Base-by-base conservation (phyloP, 768 basidiomycete genomes). In the Lactarius deliciosus region DNA sequence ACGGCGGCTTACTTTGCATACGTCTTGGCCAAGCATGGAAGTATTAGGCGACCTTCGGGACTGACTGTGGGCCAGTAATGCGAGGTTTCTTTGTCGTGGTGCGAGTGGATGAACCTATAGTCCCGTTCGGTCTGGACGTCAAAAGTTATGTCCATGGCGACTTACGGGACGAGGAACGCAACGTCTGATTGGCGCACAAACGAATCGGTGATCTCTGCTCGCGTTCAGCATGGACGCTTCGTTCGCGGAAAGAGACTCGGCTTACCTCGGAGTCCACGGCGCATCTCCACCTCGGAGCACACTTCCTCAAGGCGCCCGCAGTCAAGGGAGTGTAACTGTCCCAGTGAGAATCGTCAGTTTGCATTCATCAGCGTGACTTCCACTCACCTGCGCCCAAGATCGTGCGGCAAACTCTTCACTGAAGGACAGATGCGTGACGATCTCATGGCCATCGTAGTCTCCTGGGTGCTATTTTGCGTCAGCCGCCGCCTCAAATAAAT, bases 141-240 rank as follows among this genome's bases (percentile, higher is more conserved):
- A 22, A 13, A 60, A 36, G 7, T 13, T 5, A 40, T 32, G 36
- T 28, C 18, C 22, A n/a, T 50, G 22, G 16, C 18, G 47, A 61
- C 68, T 67, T 38, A 68, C 68, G 68, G 68, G 20, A 68, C 22
- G 2, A 67, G 59, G 32, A 66, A 68, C 16, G 60, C 64, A n/a
- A 15, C 13, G 5, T 68, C 54, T 7, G 55, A 57, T 41, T 58
- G 36, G 18, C 18, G 22, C 43, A 61, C 34, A 28, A 66, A 66
- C 2, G 32, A 53, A 20, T 47, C 38, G n/a, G 50, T 58, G 30
- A 53, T 22, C n/a, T 50, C 67, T 68, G 64, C 43, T 28, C 2
- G 13, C 30, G 9, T 36, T 60, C 15, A 61, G 45, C 22, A 34
- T 41, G 7, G 50, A 10, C 41, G 4, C 43, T 4, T 15, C 18